Conservation (phyloP, 2,329 filamentous ascomycete species). For the Rugonectria rugulosa region DNA sequence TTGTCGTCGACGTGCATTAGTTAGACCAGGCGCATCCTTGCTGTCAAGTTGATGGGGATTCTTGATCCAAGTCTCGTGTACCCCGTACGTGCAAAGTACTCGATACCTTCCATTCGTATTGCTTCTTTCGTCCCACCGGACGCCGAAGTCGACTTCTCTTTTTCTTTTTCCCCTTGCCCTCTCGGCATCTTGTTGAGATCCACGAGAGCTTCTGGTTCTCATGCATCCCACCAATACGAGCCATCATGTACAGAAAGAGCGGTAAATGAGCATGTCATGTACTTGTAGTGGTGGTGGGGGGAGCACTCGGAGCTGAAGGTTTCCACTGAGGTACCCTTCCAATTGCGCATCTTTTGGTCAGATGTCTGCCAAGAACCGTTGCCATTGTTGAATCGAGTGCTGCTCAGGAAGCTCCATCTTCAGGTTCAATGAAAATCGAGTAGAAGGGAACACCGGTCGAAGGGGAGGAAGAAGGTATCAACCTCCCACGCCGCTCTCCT, state of each 20-base stretch:
- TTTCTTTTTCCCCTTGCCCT: not conserved
- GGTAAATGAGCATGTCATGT: not conserved
- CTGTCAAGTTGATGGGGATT: not conserved
- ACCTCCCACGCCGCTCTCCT: constrained; percentile 7
- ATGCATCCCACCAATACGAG: not conserved
- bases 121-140: too few species aligned
- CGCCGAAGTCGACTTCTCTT: too few species aligned
- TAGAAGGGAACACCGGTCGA: not conserved
- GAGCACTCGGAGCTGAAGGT: constrained; percentile 5
- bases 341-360: constrained; percentile 12
- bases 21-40: not conserved
- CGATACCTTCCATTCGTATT: too few species aligned
- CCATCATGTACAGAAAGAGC: not conserved
- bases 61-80: not conserved
- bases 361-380: constrained; percentile 8
- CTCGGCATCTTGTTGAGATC: not conserved
- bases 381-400: constrained; percentile 14
- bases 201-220: too few species aligned
- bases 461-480: constrained; percentile 2
- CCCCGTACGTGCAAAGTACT: too few species aligned
- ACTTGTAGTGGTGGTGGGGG: not conserved
- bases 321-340: not conserved
- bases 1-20: constrained; percentile 1
- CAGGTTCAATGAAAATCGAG: too few species aligned
- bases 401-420: too few species aligned